Base-by-base conservation (phyloP, 2,329 filamentous ascomycete genomes). In the Phialophora tarda region DNA sequence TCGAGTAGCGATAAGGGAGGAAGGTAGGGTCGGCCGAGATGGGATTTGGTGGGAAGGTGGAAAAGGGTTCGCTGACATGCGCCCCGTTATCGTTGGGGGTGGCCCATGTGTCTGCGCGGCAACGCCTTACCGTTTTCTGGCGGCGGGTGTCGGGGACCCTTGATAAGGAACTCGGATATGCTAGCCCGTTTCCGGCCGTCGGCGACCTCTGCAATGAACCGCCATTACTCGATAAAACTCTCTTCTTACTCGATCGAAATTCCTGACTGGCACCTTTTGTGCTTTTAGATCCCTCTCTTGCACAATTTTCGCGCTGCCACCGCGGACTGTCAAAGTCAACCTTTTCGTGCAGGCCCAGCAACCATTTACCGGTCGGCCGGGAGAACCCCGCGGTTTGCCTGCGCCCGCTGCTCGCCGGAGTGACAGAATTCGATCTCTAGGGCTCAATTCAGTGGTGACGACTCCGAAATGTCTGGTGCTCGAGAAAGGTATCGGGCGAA, bases 231-330 rank as follows among this genome's bases (percentile, higher is more conserved):
- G 68, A 70, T 71, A 50, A 59, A 59, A 41, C 34, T 23, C 47
- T 47, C 56, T 62, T 64, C 58, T 72, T 72, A 72, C 70, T 71
- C 70, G 67, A 72, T 72, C 63, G 54, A 72, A 71, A 71, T 55
- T 68, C 63, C 68, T 65, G 60, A 70, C 60, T 66, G 66, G 63
- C 32, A 66, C 54, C 57, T 23, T 21, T 8, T 54, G 23, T 47
- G 34, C 53, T 11, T 60, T 44, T 65, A 56, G 50, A 58, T 21
- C 50, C 28, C 62, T 47, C 44, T 57, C 41, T 63, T 51, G 28
- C 44, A 26, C 62, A 30, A 7, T 24, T 56, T 55, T 48, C 34
- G 59, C 47, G 24, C 59, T 56, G 26, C 41, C 14, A 56, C 51
- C 24, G 50, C 50, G 32, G 48, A 47, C 56, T 44, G 17, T 10